phyloP scores from a whole-genome alignment of 202 grass and related monocot species.

The Zoysia matrella region DNA sequence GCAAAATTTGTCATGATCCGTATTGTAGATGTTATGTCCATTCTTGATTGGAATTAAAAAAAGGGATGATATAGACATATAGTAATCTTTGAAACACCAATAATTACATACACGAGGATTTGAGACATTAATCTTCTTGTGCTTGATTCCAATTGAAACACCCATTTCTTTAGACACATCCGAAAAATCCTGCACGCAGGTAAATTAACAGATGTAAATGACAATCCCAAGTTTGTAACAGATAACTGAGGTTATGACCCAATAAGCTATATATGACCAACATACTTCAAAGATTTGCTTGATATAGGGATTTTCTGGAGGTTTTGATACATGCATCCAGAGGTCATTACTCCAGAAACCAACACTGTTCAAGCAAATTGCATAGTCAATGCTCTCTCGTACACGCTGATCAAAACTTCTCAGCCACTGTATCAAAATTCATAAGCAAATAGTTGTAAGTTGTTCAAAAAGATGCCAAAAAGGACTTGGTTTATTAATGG shows the following conservation, averaged over 20 bases:
- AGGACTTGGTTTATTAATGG: background rate
- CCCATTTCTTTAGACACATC: constrained; percentile 85
- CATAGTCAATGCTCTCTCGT: constrained; percentile 93
- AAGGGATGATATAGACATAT: constrained; percentile 9
- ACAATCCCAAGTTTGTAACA: background rate
- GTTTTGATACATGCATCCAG: constrained; percentile 97
- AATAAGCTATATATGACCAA: constrained; percentile 32
- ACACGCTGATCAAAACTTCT: constrained; percentile 97
- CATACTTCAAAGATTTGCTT: constrained; percentile 94
- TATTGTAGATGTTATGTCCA: background rate
- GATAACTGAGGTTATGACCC: constrained; percentile 6
- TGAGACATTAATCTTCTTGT: constrained; percentile 99
- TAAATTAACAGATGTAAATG: constrained; percentile 37
- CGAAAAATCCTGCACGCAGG: constrained; percentile 71
- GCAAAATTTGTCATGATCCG: background rate
- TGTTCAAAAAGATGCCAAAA: constrained; percentile 31
- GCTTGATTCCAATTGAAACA: constrained; percentile 85
- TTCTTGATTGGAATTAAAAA: constrained; percentile 2
- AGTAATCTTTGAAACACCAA: constrained; percentile 29
- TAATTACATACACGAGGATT: constrained; percentile 78
- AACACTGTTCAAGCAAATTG: constrained; percentile 96
- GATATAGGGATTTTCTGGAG: constrained; percentile 95
- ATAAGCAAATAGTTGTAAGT: constrained; percentile 26
- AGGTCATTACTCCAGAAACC: constrained; percentile 90
- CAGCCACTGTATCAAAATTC: constrained; percentile 76